A percentile compares a stretch with the other conserved stretches of the same genome.
Evolutionary conservation across 257 asterid species (phyloP).

Genomic region (Agastache rugosa): DNA sequence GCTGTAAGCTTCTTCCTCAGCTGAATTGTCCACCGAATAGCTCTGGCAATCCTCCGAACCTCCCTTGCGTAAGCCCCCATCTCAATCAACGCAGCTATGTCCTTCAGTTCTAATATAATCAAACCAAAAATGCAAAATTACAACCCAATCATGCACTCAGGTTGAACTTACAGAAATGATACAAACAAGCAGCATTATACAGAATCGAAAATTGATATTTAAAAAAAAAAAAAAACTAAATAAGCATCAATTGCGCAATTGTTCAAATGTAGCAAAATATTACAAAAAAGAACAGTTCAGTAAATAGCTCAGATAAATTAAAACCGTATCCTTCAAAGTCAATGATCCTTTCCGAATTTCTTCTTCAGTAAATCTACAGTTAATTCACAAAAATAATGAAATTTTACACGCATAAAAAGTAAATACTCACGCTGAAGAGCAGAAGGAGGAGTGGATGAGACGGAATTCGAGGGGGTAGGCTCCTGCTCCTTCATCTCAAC

Average conservation of each 20-base stretch:
- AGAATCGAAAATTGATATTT: neutral
- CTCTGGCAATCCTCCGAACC: slow-evolving; percentile 78
- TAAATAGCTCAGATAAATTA: neutral
- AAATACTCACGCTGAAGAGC: slow-evolving; percentile 61
- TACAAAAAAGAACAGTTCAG: neutral
- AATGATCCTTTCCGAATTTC: neutral
- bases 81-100: slow-evolving; percentile 78
- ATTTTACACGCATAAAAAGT: neutral
- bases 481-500: slow-evolving; percentile 91
- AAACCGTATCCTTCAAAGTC: neutral
- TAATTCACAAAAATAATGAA: neutral
- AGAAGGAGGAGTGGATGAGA: slow-evolving; percentile 53
- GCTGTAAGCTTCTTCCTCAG: slow-evolving; percentile 65
- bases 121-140: slow-evolving; percentile 29
- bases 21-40: slow-evolving; percentile 79
- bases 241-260: neutral
- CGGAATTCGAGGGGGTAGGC: slow-evolving; percentile 54
- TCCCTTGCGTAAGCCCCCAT: slow-evolving; percentile 84
- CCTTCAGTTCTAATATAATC: slow-evolving; percentile 65
- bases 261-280: slow-evolving; percentile 1
- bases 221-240: neutral
- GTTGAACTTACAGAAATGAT: neutral
- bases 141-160: neutral
- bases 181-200: neutral
- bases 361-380: slow-evolving; percentile 14